Base-by-base conservation (phyloP, 2,329 filamentous ascomycete species). In the Diplodia intermedia region DNA sequence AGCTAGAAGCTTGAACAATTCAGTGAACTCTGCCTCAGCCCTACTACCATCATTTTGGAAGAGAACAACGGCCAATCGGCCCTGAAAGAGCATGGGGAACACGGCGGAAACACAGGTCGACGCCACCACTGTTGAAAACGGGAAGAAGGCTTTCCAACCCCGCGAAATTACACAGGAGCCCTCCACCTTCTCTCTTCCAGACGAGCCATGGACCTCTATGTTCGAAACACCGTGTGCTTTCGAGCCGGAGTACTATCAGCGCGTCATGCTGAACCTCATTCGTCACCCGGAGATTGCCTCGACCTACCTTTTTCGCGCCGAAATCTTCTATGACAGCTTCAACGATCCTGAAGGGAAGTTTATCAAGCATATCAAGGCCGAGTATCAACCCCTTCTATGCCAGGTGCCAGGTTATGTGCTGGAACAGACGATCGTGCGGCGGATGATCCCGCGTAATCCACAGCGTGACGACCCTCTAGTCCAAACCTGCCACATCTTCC, bases 251-350 rank as follows among this genome's bases (percentile, higher is more conserved):
- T 82, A 88, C 66, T 94, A 93, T 76, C 79, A 83, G 69, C 78
- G 84, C 50, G 89, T 91, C 61, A 91, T 93, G 88, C 80, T 88
- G 72, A 92, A 94, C 73, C 82, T 94, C 68, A 86, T 94, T 71
- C 86, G 86, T 72, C 94, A 94, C 73, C 92, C 92, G 0, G 94
- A 95, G 71, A 83, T 93, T 78, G 93, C 92, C 71, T 91, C 91
- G 0, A 88, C 86, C 18, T 91, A 90, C 85, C 83, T 95, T 1
- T 92, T 93, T 73, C 87, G 92, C 36, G 92, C 91, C 56, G 91
- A 95, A 73, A 88, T 94, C 31, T 83, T 91, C 31, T 85, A 87
- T 68, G 86, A 89, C 71, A 81, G 79, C 69, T 76, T 81, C 68
- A 75, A 75, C 14, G 79, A 78, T 71, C 63, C 61, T 60, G 79